Conservation (phyloP, 805 yeast genomes). For the Scheffersomyces spartinae region DNA sequence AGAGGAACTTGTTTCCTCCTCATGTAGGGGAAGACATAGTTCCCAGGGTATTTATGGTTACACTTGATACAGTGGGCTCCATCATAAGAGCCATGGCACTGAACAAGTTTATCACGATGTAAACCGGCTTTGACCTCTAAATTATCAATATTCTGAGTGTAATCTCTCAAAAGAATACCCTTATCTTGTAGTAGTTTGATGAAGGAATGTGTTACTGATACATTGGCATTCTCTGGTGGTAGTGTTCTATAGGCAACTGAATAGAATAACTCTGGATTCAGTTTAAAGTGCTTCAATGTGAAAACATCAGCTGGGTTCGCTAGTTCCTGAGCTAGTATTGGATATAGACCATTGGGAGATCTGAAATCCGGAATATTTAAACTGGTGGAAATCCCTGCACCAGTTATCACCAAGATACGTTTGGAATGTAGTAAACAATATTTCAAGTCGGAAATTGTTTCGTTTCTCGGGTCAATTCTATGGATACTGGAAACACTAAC, state of each 20-base stretch:
- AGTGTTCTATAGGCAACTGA: slow-evolving; percentile 33
- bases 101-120: slow-evolving; percentile 19
- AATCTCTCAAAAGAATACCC: slow-evolving; percentile 27
- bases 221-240: slow-evolving; percentile 25
- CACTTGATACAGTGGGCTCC: slow-evolving; percentile 31
- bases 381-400: slow-evolving; percentile 35
- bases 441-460: too few relatives aligned
- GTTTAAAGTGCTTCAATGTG: slow-evolving; percentile 23
- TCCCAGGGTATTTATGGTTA: slow-evolving; percentile 17
- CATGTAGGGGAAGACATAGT: slow-evolving; percentile 17
- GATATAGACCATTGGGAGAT: slow-evolving; percentile 29
- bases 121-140: slow-evolving; percentile 31
- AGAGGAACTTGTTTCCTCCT: slow-evolving; percentile 17
- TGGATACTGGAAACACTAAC: too few relatives aligned
- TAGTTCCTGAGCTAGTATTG: slow-evolving; percentile 24
- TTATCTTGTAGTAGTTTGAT: slow-evolving; percentile 24
- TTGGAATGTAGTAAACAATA: too few relatives aligned
- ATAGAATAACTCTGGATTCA: slow-evolving; percentile 29
- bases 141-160: slow-evolving; percentile 35
- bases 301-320: slow-evolving; percentile 35
- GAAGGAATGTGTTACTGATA: slow-evolving; percentile 30
- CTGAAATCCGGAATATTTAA: slow-evolving; percentile 35
- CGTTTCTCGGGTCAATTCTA: too few relatives aligned
- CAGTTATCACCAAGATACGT: slow-evolving; percentile 31
- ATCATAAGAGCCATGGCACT: slow-evolving; percentile 36